A percentile compares a stretch with the other conserved stretches of the same genome.
phyloP scores from a whole-genome alignment of 1,284 basidiomycete genomes.

The Fomitopsis schrenkii region DNA sequence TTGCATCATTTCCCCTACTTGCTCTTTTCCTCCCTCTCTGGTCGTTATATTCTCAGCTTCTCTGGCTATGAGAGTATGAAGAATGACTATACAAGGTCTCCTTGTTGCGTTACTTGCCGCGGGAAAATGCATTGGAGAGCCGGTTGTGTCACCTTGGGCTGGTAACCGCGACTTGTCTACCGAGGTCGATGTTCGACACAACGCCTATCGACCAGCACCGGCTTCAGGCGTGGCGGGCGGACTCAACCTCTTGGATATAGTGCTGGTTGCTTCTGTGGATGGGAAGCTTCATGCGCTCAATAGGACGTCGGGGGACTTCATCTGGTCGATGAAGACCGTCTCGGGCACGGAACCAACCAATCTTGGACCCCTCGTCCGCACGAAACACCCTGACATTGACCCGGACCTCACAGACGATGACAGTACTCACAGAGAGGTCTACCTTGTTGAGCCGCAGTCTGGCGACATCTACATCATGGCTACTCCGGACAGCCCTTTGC shows the following conservation, averaged over 20 bases:
- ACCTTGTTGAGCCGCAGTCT: conserved; percentile 88
- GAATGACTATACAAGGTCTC: conserved; percentile 25
- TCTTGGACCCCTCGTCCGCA: conserved; percentile 68
- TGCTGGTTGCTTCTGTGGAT: conserved; percentile 86
- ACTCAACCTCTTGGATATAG: conserved; percentile 67
- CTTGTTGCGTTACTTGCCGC: conserved; percentile 17
- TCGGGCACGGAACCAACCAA: conserved; percentile 45
- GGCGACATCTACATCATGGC: conserved; percentile 86
- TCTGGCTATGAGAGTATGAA: conserved; percentile 13
- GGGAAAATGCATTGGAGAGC: conserved; percentile 24
- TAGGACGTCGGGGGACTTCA: conserved; percentile 66
- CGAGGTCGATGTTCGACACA: conserved; percentile 14
- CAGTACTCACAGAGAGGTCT: conserved; percentile 63
- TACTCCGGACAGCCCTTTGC: conserved; percentile 58
- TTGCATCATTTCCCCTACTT: neutral
- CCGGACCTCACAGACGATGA: conserved; percentile 53
- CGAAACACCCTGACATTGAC: conserved; percentile 53
- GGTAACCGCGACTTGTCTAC: conserved; percentile 21
- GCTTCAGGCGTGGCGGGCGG: conserved; percentile 27
- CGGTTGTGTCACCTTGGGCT: conserved; percentile 20
- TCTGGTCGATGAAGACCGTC: conserved; percentile 79
- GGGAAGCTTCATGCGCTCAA: conserved; percentile 87
- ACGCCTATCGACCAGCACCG: conserved; percentile 10
- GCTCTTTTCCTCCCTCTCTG: neutral
- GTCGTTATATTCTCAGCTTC: conserved; percentile 5